Conservation (phyloP, 2,329 filamentous ascomycete genomes). For the Tolypocladium amazonense region DNA sequence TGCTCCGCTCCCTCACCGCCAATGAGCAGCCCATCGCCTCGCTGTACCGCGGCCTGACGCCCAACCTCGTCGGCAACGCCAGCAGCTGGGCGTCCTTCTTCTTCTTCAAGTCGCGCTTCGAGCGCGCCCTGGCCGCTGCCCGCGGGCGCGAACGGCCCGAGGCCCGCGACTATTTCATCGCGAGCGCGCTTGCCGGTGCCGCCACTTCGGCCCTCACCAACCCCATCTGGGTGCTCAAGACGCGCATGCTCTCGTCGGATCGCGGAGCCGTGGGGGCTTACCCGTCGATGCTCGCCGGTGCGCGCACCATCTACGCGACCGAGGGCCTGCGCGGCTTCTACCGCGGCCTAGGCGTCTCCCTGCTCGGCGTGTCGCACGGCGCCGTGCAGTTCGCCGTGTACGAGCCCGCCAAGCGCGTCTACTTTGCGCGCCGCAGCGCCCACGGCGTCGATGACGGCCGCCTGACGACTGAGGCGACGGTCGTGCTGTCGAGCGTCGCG, state of each 20-base stretch:
- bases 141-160: slow-evolving; percentile 14
- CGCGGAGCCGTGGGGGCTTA: slow-evolving; percentile 68
- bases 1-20: slow-evolving; percentile 37
- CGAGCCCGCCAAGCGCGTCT: slow-evolving; percentile 53
- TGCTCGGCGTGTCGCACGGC: slow-evolving; percentile 83
- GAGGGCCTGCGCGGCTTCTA: slow-evolving; percentile 81
- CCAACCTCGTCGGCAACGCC: slow-evolving; percentile 86
- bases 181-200: slow-evolving; percentile 60
- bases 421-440: slow-evolving; percentile 35
- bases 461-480: slow-evolving; percentile 63
- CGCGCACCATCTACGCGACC: slow-evolving; percentile 49
- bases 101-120: slow-evolving; percentile 54
- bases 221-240: slow-evolving; percentile 97
- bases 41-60: slow-evolving; percentile 81
- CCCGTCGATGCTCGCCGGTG: slow-evolving; percentile 62
- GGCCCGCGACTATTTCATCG: slow-evolving; percentile 67
- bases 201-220: slow-evolving; percentile 79
- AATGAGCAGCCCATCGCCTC: slow-evolving; percentile 51
- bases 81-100: slow-evolving; percentile 91
- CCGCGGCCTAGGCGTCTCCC: slow-evolving; percentile 69
- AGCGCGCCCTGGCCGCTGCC: slow-evolving; percentile 30
- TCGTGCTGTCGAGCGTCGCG: slow-evolving; percentile 68
- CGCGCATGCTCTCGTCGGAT: slow-evolving; percentile 86
- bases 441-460: slow-evolving; percentile 7
- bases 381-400: slow-evolving; percentile 96